Percentiles rank a stretch among this genome's conserved stretches.
Conservation (phyloP, 2,329 filamentous ascomycete species). For the Fusarium liriodendri region DNA sequence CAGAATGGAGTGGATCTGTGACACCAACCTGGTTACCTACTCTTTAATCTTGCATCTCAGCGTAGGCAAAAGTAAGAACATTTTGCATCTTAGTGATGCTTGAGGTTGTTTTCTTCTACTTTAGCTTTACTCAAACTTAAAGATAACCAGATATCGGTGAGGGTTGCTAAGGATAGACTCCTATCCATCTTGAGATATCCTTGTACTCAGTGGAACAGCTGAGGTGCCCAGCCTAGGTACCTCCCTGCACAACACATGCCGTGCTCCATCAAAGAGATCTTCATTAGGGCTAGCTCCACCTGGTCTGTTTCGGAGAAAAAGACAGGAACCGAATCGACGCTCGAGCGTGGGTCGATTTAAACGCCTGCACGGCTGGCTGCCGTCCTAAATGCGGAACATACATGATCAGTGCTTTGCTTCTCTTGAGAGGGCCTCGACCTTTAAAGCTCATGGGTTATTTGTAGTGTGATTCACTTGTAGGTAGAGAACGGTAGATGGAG, state of each 20-base stretch:
- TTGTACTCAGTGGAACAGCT: background rate
- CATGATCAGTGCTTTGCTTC: constrained; percentile 2
- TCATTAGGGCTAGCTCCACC: constrained; percentile 8
- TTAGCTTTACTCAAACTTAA: background rate
- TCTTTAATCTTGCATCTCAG: background rate
- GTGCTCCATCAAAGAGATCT: background rate
- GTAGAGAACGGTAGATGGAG: background rate
- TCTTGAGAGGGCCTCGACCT: constrained; percentile 3
- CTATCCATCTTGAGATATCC: background rate
- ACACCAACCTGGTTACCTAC: background rate
- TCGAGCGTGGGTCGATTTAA: background rate
- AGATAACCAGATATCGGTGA: background rate
- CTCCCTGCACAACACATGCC: background rate
- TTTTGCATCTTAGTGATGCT: background rate
- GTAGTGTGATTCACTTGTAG: background rate
- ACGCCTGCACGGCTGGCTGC: constrained; percentile 9
- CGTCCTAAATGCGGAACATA: constrained; percentile 21
- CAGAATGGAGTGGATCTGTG: background rate
- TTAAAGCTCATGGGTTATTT: background rate
- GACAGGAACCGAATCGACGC: background rate
- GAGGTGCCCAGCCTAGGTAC: background rate
- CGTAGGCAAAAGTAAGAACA: background rate
- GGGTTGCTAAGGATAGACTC: background rate
- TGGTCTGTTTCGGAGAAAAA: constrained; percentile 30
- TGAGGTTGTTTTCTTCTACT: background rate